A percentile compares a stretch with the other conserved stretches of the same genome.
Evolutionary conservation across 78 protist species (phyloP).

Genomic region (Dictyostelium firmibasis): DNA sequence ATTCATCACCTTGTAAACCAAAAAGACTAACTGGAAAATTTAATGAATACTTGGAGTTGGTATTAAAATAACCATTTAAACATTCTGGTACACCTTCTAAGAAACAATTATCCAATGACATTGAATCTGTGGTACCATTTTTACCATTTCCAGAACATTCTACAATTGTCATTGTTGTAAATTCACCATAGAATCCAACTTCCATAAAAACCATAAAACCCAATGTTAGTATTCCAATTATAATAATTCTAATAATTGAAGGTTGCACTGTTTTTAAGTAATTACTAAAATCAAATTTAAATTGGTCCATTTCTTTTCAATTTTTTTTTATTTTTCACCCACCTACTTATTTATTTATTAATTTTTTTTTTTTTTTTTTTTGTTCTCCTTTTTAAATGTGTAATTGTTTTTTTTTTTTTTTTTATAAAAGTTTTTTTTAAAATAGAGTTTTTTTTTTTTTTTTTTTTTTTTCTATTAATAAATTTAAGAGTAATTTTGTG

Average conservation of each 20-base stretch:
- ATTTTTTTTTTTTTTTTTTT: background rate
- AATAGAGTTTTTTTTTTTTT: background rate
- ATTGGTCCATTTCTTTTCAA: background rate
- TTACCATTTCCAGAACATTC: background rate
- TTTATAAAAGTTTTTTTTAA: too few species aligned
- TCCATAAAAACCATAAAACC: constrained; percentile 10
- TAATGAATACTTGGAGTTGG: background rate
- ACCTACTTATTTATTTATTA: background rate
- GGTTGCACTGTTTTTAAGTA: constrained; percentile 11
- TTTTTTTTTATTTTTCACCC: background rate
- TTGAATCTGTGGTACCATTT: background rate
- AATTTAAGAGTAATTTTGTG: too few species aligned
- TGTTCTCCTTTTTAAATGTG: background rate
- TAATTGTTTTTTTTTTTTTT: background rate
- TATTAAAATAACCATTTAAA: background rate
- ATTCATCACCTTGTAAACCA: background rate
- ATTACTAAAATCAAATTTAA: constrained; percentile 11
- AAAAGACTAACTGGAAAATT: background rate
- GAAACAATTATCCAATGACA: background rate
- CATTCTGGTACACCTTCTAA: background rate
- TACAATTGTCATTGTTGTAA: background rate
- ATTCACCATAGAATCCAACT: background rate
- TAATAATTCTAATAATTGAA: background rate
- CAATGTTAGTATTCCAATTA: background rate
- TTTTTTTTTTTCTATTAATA: background rate